Percentiles rank a stretch among this genome's conserved stretches.
phyloP scores from a whole-genome alignment of 768 basidiomycete genomes.

The Kwoniella dejecticola region DNA sequence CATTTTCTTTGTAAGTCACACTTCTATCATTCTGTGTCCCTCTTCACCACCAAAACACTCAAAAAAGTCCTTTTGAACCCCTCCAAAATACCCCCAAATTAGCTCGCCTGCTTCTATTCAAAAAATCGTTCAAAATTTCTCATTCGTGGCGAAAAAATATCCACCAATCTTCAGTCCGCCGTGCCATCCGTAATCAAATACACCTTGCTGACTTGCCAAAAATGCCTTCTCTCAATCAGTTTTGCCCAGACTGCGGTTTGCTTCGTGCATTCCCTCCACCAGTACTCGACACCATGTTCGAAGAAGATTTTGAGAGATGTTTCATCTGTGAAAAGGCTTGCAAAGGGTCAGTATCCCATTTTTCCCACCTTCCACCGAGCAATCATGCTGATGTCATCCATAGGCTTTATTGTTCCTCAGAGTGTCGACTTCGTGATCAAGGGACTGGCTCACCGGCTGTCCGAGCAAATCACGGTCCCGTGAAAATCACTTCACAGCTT shows the following conservation, averaged over 20 bases:
- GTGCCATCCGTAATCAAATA: not conserved
- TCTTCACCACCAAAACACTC: not conserved
- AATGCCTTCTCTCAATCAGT: slow-evolving; percentile 14
- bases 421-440: slow-evolving; percentile 44
- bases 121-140: slow-evolving; percentile 1
- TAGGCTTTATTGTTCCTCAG: slow-evolving; percentile 51
- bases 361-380: not conserved
- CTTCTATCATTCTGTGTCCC: not conserved
- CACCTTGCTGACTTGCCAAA: slow-evolving; percentile 7
- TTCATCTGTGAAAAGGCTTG: slow-evolving; percentile 46
- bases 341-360: slow-evolving; percentile 39
- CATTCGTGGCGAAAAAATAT: not conserved
- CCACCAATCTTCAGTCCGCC: not conserved
- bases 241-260: slow-evolving; percentile 23
- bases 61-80: not conserved
- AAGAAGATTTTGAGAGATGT: slow-evolving; percentile 46
- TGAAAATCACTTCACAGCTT: slow-evolving; percentile 41
- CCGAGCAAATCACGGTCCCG: slow-evolving; percentile 17
- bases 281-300: slow-evolving; percentile 41
- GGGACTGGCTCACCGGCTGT: slow-evolving; percentile 28
- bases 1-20: slow-evolving; percentile 4
- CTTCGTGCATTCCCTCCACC: slow-evolving; percentile 14
- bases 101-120: not conserved
- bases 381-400: slow-evolving; percentile 8
- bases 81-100: not conserved